phyloP scores from a whole-genome alignment of 495 filamentous ascomycete species.

The Collariella sp. region DNA sequence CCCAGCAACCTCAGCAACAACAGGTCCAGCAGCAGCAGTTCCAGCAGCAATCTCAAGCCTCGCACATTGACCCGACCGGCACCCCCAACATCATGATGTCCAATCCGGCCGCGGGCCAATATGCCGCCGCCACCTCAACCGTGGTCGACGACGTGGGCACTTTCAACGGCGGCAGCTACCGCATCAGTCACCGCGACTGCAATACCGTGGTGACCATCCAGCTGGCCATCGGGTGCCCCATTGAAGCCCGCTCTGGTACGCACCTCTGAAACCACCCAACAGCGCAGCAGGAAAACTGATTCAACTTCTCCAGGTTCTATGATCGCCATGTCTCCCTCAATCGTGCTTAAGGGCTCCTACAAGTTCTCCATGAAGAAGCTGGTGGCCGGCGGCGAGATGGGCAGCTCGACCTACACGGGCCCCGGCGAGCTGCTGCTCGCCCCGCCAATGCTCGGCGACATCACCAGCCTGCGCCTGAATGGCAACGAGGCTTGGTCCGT shows the following conservation, averaged over 20 bases:
- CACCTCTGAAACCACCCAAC: not conserved
- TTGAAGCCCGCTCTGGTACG: conserved; percentile 71
- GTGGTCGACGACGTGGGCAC: conserved; percentile 76
- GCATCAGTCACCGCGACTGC: conserved; percentile 84
- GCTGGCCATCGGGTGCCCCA: conserved; percentile 78
- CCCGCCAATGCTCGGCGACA: conserved; percentile 73
- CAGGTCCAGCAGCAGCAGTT: too few species aligned
- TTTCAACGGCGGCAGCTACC: conserved; percentile 91
- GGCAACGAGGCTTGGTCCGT: conserved; percentile 71
- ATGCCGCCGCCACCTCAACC: conserved; percentile 47
- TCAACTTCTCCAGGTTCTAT: conserved; percentile 53
- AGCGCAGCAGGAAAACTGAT: too few species aligned
- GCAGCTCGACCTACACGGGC: conserved; percentile 73
- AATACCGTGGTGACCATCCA: conserved; percentile 88
- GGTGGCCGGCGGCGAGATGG: conserved; percentile 71
- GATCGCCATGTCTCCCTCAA: conserved; percentile 88
- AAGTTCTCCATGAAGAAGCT: conserved; percentile 83
- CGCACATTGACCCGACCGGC: conserved; percentile 21
- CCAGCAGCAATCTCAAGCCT: conserved; percentile 18
- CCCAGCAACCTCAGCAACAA: too few species aligned
- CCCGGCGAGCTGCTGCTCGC: conserved; percentile 85
- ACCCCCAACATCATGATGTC: conserved; percentile 25
- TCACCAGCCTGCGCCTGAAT: conserved; percentile 65
- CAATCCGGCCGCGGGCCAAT: conserved; percentile 37
- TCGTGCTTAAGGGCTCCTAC: conserved; percentile 70